phyloP scores from a whole-genome alignment of 768 basidiomycete species.

The Gyrodon lividus region DNA sequence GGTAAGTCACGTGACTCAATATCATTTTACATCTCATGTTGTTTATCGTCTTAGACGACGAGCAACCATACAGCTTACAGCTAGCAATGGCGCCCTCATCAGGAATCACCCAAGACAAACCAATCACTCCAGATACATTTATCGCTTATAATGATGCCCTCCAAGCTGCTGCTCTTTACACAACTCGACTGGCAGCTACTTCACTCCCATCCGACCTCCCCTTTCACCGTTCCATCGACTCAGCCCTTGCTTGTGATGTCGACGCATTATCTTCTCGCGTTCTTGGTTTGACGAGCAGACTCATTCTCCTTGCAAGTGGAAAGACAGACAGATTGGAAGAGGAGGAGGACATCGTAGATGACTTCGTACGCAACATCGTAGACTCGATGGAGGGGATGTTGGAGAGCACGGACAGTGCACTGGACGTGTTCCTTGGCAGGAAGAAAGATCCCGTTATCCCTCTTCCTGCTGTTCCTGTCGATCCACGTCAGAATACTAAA shows the following conservation, averaged over 20 bases:
- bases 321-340: conserved; percentile 42
- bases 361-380: conserved; percentile 74
- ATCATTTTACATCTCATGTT: conserved; percentile 1
- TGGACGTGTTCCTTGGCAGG: conserved; percentile 76
- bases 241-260: conserved; percentile 62
- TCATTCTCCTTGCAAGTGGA: conserved; percentile 54
- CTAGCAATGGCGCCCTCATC: conserved; percentile 15
- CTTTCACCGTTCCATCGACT: conserved; percentile 89
- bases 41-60: not conserved
- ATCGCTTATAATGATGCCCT: conserved; percentile 53
- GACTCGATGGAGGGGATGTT: conserved; percentile 82
- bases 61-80: not conserved
- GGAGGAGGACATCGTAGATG: conserved; percentile 83
- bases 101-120: not conserved
- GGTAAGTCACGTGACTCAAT: conserved; percentile 11
- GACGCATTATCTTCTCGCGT: conserved; percentile 69
- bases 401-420: conserved; percentile 80
- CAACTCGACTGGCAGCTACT: conserved; percentile 59
- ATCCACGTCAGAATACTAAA: conserved; percentile 18
- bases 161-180: conserved; percentile 59
- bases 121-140: conserved; percentile 38
- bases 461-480: conserved; percentile 42
- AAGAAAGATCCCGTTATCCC: conserved; percentile 65
- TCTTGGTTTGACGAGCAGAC: conserved; percentile 61
- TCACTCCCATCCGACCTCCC: conserved; percentile 70